Conservation (phyloP, 2,329 filamentous ascomycete species). For the Colletotrichum lupini region DNA sequence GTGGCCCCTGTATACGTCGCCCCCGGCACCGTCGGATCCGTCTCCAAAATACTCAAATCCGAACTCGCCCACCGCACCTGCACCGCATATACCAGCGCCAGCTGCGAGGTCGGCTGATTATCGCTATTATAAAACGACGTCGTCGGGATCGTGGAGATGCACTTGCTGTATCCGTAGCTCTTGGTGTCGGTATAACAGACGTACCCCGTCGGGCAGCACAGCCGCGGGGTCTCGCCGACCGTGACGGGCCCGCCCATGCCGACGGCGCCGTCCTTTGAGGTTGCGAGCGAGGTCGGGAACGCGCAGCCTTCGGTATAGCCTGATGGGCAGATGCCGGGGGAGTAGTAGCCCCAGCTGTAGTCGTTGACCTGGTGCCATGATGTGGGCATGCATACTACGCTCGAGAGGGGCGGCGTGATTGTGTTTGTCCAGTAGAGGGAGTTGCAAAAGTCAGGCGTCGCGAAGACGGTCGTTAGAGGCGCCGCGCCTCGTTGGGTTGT, state of each 20-base stretch:
- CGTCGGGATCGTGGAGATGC: slow-evolving; percentile 32
- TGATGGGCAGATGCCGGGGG: slow-evolving; percentile 34
- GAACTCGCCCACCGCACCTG: slow-evolving; percentile 38
- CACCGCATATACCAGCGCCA: slow-evolving; percentile 34
- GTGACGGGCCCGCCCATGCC: slow-evolving; percentile 14
- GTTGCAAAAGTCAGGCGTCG: slow-evolving; percentile 31
- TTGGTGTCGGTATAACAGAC: slow-evolving; percentile 20
- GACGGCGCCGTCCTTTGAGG: not conserved
- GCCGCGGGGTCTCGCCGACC: slow-evolving; percentile 19
- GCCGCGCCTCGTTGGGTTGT: slow-evolving; percentile 26
- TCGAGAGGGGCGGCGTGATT: slow-evolving; percentile 28
- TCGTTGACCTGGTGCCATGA: slow-evolving; percentile 30
- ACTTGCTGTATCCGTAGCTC: slow-evolving; percentile 31
- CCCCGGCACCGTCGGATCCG: slow-evolving; percentile 37
- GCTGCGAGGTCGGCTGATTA: slow-evolving; percentile 7
- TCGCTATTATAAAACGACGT: slow-evolving; percentile 8
- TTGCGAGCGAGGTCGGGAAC: slow-evolving; percentile 20
- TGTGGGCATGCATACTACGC: slow-evolving; percentile 29
- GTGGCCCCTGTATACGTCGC: slow-evolving; percentile 23
- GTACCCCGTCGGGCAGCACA: slow-evolving; percentile 29
- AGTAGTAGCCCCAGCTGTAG: slow-evolving; percentile 36
- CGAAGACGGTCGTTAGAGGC: slow-evolving; percentile 33
- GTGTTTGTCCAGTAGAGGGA: slow-evolving; percentile 26
- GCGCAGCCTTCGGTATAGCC: slow-evolving; percentile 34
- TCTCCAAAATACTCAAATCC: slow-evolving; percentile 36